phyloP scores from a whole-genome alignment of 345 rosid species.

The Eucalyptus sp. region DNA sequence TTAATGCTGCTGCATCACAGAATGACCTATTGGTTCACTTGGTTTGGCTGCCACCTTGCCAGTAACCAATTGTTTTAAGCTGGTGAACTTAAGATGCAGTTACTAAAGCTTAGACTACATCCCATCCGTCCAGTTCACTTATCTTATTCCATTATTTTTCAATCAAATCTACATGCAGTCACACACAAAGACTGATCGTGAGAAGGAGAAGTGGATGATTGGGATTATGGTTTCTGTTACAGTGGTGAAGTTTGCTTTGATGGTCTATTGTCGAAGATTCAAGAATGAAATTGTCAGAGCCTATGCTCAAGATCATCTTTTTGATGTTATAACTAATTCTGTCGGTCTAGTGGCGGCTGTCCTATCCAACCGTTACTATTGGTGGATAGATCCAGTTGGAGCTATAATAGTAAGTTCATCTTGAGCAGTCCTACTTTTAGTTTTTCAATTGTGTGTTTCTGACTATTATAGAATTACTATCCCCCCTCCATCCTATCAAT shows the following conservation, averaged over 20 bases:
- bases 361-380: conserved; percentile 12
- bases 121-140: not conserved
- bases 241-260: conserved; percentile 17
- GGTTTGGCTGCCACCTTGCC: not conserved
- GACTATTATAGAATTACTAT: not conserved
- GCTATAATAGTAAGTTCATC: conserved; percentile 8
- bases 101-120: not conserved
- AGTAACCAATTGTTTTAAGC: not conserved
- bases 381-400: conserved; percentile 28
- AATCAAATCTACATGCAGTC: not conserved
- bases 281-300: conserved; percentile 20
- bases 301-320: conserved; percentile 27
- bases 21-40: not conserved
- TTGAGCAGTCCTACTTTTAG: not conserved
- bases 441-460: not conserved
- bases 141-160: not conserved
- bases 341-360: conserved; percentile 17
- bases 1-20: not conserved
- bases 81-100: not conserved
- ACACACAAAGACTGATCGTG: not conserved
- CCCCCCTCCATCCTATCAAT: not conserved
- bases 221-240: conserved; percentile 23
- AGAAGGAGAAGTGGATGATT: conserved; percentile 27
- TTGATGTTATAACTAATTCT: conserved; percentile 23
- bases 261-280: conserved; percentile 21